phyloP scores from a whole-genome alignment of 305 asterid species.

The Solanum hybrid region DNA sequence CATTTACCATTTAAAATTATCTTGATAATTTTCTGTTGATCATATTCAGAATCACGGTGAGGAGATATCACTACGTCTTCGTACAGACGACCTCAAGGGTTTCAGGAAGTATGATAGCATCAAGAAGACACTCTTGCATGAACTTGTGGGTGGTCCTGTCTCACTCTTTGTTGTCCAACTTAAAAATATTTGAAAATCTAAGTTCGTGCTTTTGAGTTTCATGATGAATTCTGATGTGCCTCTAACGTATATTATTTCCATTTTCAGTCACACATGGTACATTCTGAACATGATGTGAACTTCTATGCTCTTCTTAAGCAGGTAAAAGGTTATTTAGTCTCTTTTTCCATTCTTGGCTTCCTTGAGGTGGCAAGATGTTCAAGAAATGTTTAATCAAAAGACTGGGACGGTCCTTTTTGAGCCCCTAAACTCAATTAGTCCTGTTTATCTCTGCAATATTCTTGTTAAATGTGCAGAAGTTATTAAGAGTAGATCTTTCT shows the following conservation, averaged over 20 bases:
- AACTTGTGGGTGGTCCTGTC: conserved; percentile 46
- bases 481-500: conserved; percentile 12
- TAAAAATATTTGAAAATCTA: background rate
- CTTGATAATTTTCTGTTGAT: conserved; percentile 10
- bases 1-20: background rate
- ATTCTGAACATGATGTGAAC: conserved; percentile 71
- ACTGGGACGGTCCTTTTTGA: background rate
- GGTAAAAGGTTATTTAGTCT: conserved; percentile 29
- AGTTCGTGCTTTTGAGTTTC: background rate
- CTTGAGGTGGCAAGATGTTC: background rate
- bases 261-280: conserved; percentile 85
- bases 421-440: background rate
- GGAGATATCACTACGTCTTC: conserved; percentile 89
- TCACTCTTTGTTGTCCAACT: background rate
- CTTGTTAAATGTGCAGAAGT: background rate
- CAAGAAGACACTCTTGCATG: conserved; percentile 86
- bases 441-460: background rate
- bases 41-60: conserved; percentile 72
- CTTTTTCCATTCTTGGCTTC: background rate
- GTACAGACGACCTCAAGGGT: conserved; percentile 95
- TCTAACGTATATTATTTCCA: conserved; percentile 8
- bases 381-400: background rate
- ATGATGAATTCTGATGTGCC: background rate
- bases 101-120: conserved; percentile 83
- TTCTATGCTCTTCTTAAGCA: conserved; percentile 71